These are phyloP conservation scores for Cercospora sp. DNA, from an alignment of 2,329 filamentous ascomycete species.

Conservation along the genomic window DNA sequence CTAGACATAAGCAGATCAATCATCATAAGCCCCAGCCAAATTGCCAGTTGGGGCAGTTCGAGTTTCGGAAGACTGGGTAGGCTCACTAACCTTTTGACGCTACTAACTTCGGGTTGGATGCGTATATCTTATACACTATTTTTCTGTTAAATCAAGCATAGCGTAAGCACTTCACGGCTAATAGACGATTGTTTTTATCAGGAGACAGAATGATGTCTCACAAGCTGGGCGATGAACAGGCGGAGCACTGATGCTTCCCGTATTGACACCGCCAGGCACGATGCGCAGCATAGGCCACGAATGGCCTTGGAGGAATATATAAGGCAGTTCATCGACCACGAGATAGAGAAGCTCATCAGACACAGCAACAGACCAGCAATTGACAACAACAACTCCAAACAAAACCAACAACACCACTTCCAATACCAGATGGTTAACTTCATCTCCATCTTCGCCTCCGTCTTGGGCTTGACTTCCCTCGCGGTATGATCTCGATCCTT, in stretches of 20 bases:
- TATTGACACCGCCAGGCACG: no score
- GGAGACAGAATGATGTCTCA: no score
- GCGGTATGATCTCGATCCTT: neutral
- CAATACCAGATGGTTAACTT: neutral
- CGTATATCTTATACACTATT: no score
- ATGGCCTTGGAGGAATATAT: neutral
- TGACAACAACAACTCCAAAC: neutral
- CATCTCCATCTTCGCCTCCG: neutral
- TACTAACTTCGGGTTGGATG: no score
- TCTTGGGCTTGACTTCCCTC: neutral
- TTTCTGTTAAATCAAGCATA: no score
- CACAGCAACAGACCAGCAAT: neutral
- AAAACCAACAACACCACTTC: neutral
- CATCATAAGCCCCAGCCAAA: neutral
- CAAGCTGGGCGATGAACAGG: no score
- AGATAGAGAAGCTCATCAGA: neutral
- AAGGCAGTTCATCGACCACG: neutral
- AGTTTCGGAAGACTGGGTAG: neutral
- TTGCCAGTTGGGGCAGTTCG: neutral
- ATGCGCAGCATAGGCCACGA: neutral
- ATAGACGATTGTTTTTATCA: no score
- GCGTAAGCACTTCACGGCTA: no score
- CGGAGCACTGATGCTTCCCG: no score
- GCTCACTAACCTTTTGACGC: no score
- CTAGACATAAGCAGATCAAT: neutral